Evolutionary conservation across 129 eudicot genomes (phyloP).

Genomic region (Saussurea involucrata): DNA sequence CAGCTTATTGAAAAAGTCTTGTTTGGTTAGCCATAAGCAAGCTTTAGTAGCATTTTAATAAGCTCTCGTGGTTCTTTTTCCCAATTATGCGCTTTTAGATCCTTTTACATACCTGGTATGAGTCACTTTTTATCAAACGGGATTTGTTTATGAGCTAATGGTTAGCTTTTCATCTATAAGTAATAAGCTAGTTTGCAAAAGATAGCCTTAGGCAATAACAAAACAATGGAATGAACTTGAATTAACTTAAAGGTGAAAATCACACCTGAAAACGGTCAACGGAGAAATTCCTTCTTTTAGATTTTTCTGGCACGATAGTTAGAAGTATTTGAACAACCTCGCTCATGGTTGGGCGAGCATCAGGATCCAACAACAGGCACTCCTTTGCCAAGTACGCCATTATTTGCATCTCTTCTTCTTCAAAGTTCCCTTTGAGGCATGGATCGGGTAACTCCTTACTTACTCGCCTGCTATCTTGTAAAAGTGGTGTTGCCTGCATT

Average conservation of each 20-base stretch:
- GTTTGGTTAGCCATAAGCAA: background rate
- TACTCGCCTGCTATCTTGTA: slow-evolving; percentile 78
- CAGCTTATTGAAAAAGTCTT: background rate
- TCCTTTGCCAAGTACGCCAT: slow-evolving; percentile 96
- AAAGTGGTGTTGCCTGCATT: slow-evolving; percentile 71
- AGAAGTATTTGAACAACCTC: slow-evolving; percentile 95
- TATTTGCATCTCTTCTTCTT: slow-evolving; percentile 85
- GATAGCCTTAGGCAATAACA: background rate
- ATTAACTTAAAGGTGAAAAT: background rate
- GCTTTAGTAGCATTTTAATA: background rate
- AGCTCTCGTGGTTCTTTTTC: no score
- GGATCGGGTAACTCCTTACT: slow-evolving; percentile 80
- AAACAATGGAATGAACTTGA: background rate
- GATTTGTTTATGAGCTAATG: no score
- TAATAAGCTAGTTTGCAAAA: no score
- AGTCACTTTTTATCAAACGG: no score
- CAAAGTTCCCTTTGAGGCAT: slow-evolving; percentile 51
- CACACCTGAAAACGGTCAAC: slow-evolving; percentile 55
- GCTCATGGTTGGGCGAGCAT: slow-evolving; percentile 87
- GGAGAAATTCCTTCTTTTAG: slow-evolving; percentile 55
- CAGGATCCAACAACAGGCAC: slow-evolving; percentile 90
- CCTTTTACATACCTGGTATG: no score
- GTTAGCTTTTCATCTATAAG: no score
- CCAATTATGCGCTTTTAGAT: no score
- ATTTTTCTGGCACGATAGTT: slow-evolving; percentile 63